phyloP scores from a whole-genome alignment of 2,329 filamentous ascomycete species.

The Trichoderma sp. region DNA sequence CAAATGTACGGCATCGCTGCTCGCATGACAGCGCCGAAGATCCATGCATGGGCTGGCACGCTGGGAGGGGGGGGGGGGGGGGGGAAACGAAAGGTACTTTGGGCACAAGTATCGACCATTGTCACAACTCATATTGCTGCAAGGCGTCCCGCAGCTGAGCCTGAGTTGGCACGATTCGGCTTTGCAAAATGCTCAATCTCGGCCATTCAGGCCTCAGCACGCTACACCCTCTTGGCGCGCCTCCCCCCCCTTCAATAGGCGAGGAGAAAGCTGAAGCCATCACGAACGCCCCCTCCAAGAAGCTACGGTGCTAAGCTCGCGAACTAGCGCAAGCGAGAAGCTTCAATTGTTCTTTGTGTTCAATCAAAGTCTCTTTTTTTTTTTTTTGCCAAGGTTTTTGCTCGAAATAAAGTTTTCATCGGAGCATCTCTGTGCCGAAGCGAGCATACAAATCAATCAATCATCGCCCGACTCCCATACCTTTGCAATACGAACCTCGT shows the following conservation, averaged over 20 bases:
- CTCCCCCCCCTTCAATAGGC: neutral
- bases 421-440: slow-evolving; percentile 11
- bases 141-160: slow-evolving; percentile 7
- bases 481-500: too few species aligned
- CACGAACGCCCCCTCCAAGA: neutral
- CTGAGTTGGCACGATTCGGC: neutral
- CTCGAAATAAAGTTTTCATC: slow-evolving; percentile 2
- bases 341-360: neutral
- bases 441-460: neutral
- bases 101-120: slow-evolving; percentile 7
- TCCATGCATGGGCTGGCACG: neutral
- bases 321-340: neutral
- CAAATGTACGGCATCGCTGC: slow-evolving; percentile 10
- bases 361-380: neutral
- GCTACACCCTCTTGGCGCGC: neutral
- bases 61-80: neutral
- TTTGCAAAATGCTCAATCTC: too few species aligned
- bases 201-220: neutral
- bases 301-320: neutral
- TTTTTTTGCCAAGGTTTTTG: neutral
- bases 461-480: too few species aligned
- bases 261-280: slow-evolving; percentile 3
- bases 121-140: neutral
- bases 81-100: neutral
- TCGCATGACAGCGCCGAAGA: slow-evolving; percentile 11